Conservation (phyloP, 257 asterid species). For the Primulina eburnea region DNA sequence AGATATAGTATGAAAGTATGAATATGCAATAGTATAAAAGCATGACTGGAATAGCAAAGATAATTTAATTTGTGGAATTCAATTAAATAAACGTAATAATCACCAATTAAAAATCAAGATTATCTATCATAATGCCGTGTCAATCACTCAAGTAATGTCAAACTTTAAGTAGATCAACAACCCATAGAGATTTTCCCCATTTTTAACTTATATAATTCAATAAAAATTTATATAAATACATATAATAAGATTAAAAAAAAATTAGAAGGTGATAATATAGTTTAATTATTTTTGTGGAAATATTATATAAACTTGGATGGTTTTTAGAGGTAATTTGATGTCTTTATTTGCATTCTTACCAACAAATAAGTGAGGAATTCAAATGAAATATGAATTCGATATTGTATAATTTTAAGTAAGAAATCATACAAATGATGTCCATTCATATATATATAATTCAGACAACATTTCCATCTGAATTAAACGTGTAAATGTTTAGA, state of each 20-base stretch:
- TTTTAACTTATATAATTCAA: not conserved
- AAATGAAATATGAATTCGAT: not conserved
- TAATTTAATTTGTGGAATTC: not conserved
- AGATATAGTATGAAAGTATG: too few relatives aligned
- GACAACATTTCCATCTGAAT: conserved; percentile 24
- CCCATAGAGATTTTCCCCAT: not conserved
- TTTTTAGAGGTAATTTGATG: too few relatives aligned
- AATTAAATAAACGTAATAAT: not conserved
- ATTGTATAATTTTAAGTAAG: not conserved
- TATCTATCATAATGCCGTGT: conserved; percentile 37
- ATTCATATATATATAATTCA: not conserved
- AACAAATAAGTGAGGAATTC: not conserved
- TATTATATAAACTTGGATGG: too few relatives aligned
- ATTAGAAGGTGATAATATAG: not conserved
- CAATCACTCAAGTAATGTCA: conserved; percentile 30
- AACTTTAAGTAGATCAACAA: conserved; percentile 30
- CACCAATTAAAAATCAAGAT: conserved; percentile 3
- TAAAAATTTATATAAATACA: too few relatives aligned
- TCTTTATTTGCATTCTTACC: not conserved
- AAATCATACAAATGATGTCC: not conserved
- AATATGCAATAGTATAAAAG: too few relatives aligned
- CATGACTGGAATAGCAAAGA: not conserved
- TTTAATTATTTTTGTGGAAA: too few relatives aligned
- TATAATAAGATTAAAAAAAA: too few relatives aligned
- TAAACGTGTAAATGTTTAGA: not conserved